Conservation (phyloP, 2,329 filamentous ascomycete genomes). For the Venturia pyrina region DNA sequence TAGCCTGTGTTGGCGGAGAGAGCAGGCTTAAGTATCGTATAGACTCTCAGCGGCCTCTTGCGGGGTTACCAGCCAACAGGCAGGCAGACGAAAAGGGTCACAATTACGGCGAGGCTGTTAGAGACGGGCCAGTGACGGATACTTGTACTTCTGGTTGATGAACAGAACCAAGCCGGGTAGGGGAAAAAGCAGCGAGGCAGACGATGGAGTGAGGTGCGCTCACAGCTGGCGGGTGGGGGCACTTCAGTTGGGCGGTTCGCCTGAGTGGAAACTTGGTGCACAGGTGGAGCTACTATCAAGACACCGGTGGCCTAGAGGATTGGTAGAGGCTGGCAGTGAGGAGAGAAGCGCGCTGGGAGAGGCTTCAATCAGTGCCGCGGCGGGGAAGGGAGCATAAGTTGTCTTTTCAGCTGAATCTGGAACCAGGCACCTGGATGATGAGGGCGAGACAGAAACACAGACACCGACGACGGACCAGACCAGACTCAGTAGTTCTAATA, state of each 20-base stretch:
- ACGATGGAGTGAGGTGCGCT: neutral
- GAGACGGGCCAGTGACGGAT: neutral
- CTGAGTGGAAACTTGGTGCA: neutral
- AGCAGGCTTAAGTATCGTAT: neutral
- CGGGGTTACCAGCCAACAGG: neutral
- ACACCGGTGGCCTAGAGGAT: neutral
- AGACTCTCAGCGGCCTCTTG: conserved; percentile 2
- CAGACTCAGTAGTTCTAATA: too few relatives aligned
- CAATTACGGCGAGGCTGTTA: neutral
- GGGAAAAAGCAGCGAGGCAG: neutral
- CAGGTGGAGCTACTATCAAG: neutral
- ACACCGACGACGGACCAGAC: too few relatives aligned
- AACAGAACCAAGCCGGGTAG: neutral
- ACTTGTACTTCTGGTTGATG: neutral
- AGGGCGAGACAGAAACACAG: neutral
- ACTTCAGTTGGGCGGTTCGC: neutral
- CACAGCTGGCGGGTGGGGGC: neutral
- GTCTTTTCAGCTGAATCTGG: too few relatives aligned
- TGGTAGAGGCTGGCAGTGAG: neutral
- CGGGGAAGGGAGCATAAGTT: neutral
- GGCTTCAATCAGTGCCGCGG: neutral
- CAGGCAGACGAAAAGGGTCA: neutral
- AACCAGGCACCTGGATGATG: too few relatives aligned
- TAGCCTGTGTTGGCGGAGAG: neutral
- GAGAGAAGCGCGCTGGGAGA: conserved; percentile 1